Evolutionary conservation across 495 filamentous ascomycete species (phyloP), one percentile per base, ranked within the genome.

Genomic region (Chaetomidium leptoderma): DNA sequence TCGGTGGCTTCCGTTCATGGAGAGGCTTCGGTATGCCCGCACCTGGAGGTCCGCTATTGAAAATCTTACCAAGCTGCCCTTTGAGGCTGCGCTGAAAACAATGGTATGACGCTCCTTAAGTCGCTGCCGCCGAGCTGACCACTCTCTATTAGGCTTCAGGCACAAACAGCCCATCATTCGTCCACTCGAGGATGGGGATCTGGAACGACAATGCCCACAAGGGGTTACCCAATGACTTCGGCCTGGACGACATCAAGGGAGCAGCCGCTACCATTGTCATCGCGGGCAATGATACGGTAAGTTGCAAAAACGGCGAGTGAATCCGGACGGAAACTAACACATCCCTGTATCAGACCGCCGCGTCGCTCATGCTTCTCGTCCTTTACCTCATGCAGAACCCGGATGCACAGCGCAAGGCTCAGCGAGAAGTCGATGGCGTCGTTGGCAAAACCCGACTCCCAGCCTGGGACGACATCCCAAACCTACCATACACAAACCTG

Each of bases 361-460:
- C 68, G 32, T 76, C 76, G 0, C 57, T 72, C 0, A 74, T 67
- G 30, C 66, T 77, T 11, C 65, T 75, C 14, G 64, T 77, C 24
- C 63, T 78, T 7, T 72, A 76, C 53, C 62, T 76, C 26, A 68
- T 76, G 63, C 58, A 70, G n/a, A 71, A 77, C 53, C 70, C 69
- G 0, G 70, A 78, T 0, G 78, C 77, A 0, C 79, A 81, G 49
- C 61, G 65, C 17, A 79, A 76, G 26, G 82, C 83, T 4, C 82
- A 82, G 59, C 78, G 73, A 8, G 83, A 88, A 61, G 68, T 88
- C 39, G 83, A 86, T 61, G 58, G 64, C 13, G 75, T 84, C 3
- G 62, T 82, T 3, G 78, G 81, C 2, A 30, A 53, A 3, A 69
- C 74, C 43, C 68, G 78, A 0, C 69, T 78, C 6, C 83, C 83